Percentiles rank a stretch among this genome's conserved stretches.
phyloP scores from a whole-genome alignment of 2,329 filamentous ascomycete genomes.

The Fusarium algeriense region DNA sequence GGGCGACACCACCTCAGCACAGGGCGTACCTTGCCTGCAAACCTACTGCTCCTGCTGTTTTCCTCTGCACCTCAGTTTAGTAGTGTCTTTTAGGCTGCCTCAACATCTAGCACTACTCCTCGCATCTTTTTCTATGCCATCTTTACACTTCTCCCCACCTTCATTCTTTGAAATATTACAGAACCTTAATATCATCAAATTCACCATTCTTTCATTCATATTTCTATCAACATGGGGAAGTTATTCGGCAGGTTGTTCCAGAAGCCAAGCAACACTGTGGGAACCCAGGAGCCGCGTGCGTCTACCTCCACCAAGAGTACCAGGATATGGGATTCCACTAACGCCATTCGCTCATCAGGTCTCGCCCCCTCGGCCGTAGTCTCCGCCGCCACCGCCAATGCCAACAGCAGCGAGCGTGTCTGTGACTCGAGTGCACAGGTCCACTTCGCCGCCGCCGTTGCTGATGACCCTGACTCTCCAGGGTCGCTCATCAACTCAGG shows the following conservation, averaged over 20 bases:
- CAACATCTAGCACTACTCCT: background rate
- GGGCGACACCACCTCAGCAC: conserved; percentile 3
- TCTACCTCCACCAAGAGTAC: conserved; percentile 37
- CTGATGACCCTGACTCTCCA: conserved; percentile 51
- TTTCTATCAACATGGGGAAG: conserved; percentile 12
- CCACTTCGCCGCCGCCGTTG: conserved; percentile 44
- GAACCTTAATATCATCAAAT: conserved; percentile 1
- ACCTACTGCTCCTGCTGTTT: conserved; percentile 4
- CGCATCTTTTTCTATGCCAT: background rate
- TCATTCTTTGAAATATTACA: background rate
- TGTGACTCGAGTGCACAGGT: conserved; percentile 44
- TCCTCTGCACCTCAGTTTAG: background rate
- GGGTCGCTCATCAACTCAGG: conserved; percentile 51
- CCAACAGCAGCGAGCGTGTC: conserved; percentile 36
- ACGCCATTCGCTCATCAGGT: conserved; percentile 36
- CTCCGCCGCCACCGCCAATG: conserved; percentile 44
- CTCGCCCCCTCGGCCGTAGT: conserved; percentile 41
- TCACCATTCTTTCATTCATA: conserved; percentile 2
- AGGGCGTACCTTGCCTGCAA: conserved; percentile 3
- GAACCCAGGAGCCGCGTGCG: conserved; percentile 41
- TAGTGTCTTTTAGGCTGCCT: background rate
- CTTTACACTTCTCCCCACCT: background rate
- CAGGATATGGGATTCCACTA: conserved; percentile 32
- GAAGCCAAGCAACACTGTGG: conserved; percentile 44
- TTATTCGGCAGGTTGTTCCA: conserved; percentile 28